Conservation (phyloP, 2,329 filamentous ascomycete genomes). For the Fusarium lateritium region DNA sequence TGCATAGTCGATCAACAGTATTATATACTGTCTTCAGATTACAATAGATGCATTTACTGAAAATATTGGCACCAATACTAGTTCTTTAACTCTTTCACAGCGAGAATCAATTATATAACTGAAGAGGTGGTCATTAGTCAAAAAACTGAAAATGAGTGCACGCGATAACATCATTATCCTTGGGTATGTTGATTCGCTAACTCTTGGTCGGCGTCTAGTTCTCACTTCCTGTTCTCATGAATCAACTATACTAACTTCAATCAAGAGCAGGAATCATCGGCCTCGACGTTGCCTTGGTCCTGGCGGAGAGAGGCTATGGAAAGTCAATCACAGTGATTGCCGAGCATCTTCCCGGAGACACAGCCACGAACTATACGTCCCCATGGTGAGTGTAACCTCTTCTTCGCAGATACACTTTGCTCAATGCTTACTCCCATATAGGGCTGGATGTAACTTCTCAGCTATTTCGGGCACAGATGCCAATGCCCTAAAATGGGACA, state of each 20-base stretch:
- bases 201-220: too few species aligned
- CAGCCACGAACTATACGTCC: constrained; percentile 57
- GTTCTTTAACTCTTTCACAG: too few species aligned
- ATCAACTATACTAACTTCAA: neutral
- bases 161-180: constrained; percentile 44
- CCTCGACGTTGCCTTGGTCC: constrained; percentile 56
- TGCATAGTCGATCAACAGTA: too few species aligned
- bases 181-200: constrained; percentile 32
- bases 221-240: too few species aligned
- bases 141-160: neutral
- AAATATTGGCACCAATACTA: too few species aligned
- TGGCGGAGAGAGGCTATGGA: constrained; percentile 54
- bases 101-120: too few species aligned
- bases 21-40: too few species aligned
- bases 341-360: constrained; percentile 60
- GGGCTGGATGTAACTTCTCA: constrained; percentile 63
- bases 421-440: constrained; percentile 10
- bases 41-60: too few species aligned
- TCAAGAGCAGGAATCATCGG: constrained; percentile 58
- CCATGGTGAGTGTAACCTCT: constrained; percentile 53
- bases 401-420: neutral
- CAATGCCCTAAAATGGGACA: constrained; percentile 61
- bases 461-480: constrained; percentile 58
- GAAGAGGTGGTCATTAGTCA: too few species aligned
- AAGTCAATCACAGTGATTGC: constrained; percentile 56